These are phyloP conservation scores for Trichaptum fuscoviolaceum DNA, from an alignment of 768 basidiomycete genomes.

Conservation along the genomic window DNA sequence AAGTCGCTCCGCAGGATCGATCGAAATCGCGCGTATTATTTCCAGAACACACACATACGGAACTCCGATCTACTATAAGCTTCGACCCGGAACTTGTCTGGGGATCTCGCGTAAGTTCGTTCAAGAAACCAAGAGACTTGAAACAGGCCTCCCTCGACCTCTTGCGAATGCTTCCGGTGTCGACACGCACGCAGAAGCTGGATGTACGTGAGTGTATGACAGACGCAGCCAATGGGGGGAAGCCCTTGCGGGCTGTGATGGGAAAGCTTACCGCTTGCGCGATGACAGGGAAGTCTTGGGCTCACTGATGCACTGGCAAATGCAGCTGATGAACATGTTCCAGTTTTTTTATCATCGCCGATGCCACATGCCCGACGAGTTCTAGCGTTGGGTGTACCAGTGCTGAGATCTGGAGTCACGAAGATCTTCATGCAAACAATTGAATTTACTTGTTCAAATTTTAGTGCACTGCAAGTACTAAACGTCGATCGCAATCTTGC, in stretches of 20 bases:
- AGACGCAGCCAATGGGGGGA: not conserved
- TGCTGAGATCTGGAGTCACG: not conserved
- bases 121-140: not conserved
- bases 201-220: not conserved
- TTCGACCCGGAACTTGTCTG: constrained; percentile 1
- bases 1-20: not conserved
- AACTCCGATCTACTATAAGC: not conserved
- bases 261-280: not conserved
- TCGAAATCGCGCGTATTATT: not conserved
- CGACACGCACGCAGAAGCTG: not conserved
- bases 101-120: not conserved
- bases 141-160: not conserved
- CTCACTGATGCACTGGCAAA: not conserved
- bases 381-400: not conserved
- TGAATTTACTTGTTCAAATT: not conserved
- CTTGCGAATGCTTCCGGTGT: not conserved
- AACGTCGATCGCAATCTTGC: not conserved
- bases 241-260: not conserved
- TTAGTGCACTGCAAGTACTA: not conserved
- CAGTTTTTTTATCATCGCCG: too few relatives aligned
- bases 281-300: not conserved
- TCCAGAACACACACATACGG: not conserved
- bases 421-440: not conserved
- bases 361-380: not conserved
- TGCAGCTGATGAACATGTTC: too few relatives aligned